phyloP scores from a whole-genome alignment of 495 filamentous ascomycete species.

The Jackrogersella minutella region DNA sequence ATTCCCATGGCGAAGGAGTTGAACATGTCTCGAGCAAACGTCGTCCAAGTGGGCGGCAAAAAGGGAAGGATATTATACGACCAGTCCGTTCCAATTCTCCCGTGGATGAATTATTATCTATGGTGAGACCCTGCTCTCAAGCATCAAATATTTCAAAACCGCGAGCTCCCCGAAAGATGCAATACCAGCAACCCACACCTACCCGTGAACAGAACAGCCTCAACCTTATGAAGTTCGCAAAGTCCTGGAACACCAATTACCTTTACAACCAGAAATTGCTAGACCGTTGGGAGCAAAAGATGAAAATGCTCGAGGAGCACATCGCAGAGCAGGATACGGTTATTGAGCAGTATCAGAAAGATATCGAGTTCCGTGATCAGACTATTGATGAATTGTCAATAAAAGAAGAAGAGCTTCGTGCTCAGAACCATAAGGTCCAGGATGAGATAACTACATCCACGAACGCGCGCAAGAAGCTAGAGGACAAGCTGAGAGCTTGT shows the following conservation, averaged over 20 bases:
- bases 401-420: conserved; percentile 30
- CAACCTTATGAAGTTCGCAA: conserved; percentile 24
- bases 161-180: conserved; percentile 13
- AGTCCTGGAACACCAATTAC: conserved; percentile 36
- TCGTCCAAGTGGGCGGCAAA: neutral
- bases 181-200: conserved; percentile 4
- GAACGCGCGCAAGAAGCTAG: conserved; percentile 31
- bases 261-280: conserved; percentile 31
- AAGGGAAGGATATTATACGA: conserved; percentile 8
- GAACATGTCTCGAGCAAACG: neutral
- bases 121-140: conserved; percentile 29
- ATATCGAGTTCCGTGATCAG: conserved; percentile 28
- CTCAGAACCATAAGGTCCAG: conserved; percentile 36
- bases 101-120: neutral
- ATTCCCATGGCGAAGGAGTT: neutral
- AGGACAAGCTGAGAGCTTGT: conserved; percentile 44
- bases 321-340: conserved; percentile 30
- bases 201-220: conserved; percentile 17
- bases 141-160: conserved; percentile 39
- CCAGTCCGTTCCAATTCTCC: neutral
- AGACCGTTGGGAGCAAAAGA: conserved; percentile 38
- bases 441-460: conserved; percentile 32
- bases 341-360: conserved; percentile 33
- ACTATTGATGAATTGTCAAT: conserved; percentile 39
- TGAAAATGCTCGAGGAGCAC: conserved; percentile 30